A percentile compares a stretch with the other conserved stretches of the same genome.
phyloP scores from a whole-genome alignment of 1,284 basidiomycete species.

The Stereum hirsutum region DNA sequence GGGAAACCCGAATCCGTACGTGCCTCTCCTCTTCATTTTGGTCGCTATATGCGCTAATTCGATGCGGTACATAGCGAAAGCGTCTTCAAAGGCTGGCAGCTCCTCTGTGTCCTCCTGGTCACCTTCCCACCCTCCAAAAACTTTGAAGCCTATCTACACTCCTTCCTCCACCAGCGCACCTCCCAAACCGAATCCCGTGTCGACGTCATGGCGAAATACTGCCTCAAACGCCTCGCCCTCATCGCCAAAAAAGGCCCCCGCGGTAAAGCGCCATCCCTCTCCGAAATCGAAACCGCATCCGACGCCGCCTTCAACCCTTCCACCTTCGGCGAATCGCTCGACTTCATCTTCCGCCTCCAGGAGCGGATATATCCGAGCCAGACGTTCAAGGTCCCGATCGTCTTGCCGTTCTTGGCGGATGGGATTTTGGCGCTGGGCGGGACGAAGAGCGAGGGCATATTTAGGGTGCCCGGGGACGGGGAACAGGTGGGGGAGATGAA shows the following conservation, averaged over 20 bases:
- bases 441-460: conserved; percentile 79
- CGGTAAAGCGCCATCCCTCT: conserved; percentile 69
- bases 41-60: conserved; percentile 3
- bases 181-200: conserved; percentile 64
- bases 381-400: conserved; percentile 83
- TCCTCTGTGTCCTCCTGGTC: conserved; percentile 79
- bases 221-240: conserved; percentile 58
- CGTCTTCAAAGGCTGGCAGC: conserved; percentile 83
- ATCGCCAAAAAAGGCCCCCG: conserved; percentile 76
- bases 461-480: conserved; percentile 82
- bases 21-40: conserved; percentile 12
- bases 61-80: conserved; percentile 49
- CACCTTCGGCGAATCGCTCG: conserved; percentile 84
- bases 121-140: conserved; percentile 89
- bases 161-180: conserved; percentile 67
- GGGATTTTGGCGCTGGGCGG: conserved; percentile 85
- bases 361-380: conserved; percentile 75
- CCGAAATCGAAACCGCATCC: conserved; percentile 85
- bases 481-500: conserved; percentile 82
- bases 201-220: conserved; percentile 85
- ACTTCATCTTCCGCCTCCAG: conserved; percentile 76
- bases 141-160: conserved; percentile 74
- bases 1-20: conserved; percentile 70
- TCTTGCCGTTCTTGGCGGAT: conserved; percentile 86
- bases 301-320: conserved; percentile 91